Evolutionary conservation across 1,139 yeast genomes (phyloP), one percentile per base, ranked within the genome.

Genomic region (Zygoascus hellenicus): DNA sequence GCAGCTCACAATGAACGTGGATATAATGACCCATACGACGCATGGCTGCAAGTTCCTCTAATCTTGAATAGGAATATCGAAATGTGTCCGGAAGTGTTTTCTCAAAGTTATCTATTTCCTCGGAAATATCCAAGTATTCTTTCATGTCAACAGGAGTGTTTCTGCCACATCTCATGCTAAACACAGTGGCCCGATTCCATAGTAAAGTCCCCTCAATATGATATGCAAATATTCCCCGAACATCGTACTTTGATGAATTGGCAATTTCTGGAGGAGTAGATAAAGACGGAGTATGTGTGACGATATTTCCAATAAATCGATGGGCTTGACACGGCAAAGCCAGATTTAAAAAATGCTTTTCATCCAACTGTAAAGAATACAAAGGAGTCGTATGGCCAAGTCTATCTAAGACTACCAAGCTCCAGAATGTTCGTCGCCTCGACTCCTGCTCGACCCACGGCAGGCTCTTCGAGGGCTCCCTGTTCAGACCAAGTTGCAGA

Each of bases 361-460:
- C 51, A 10, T 47, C 42, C 17, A 59, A 46, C 58, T 66, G 50
- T 49, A 59, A 43, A 35, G 58, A 48, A 49, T 68, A 63, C 37
- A 63, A 57, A 10, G 65, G 64, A 13, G 67, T 63, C 3, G 67
- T 60, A 42, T 67, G 69, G 6, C 65, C 67, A 33, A 67, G 55
- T 13, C 71, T 54, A 47, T 67, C 71, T 31, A 67, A 54, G 5
- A 62, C 63, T 15, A 65, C 58, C 36, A 67, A 54, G 10, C 67
- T 60, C 71, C 71, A 67, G 53, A 63, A 67, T 0, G 69, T 63
- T 30, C 70, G 52, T 17, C 71, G 54, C 1, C 69, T 57, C 33
- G 58, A 55, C 48, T 67, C 71, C 26, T 65, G 59, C 36, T 66
- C 68, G 16, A 62, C 51, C 63, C 67, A 66, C 29, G 61, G 53